These are phyloP conservation scores for Elsinoe fawcettii DNA, from an alignment of 2,329 filamentous ascomycete species.

Conservation along the genomic window DNA sequence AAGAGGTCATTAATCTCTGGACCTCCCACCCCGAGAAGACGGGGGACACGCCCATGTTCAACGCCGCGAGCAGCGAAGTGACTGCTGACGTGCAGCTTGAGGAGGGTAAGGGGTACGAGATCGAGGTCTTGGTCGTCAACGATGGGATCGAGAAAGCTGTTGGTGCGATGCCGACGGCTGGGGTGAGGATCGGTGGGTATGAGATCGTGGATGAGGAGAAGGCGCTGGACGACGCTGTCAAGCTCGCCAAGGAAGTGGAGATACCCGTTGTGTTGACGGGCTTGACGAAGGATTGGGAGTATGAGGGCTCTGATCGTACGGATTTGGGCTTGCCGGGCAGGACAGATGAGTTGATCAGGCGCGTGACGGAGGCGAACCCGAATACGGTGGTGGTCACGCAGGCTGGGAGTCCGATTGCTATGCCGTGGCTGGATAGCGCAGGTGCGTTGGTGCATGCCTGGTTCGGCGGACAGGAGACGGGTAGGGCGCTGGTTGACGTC, in stretches of 20 bases:
- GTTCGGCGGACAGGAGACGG: constrained; percentile 83
- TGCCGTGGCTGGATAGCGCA: constrained; percentile 61
- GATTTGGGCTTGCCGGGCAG: constrained; percentile 53
- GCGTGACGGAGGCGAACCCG: constrained; percentile 58
- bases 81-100: constrained; percentile 51
- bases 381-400: constrained; percentile 68
- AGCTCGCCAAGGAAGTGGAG: constrained; percentile 60
- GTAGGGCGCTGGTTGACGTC: constrained; percentile 71
- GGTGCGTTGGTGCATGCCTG: constrained; percentile 65
- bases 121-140: constrained; percentile 53
- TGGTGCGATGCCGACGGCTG: constrained; percentile 39
- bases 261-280: constrained; percentile 73
- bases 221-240: constrained; percentile 58
- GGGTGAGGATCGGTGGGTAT: constrained; percentile 53
- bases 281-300: constrained; percentile 70
- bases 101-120: constrained; percentile 52
- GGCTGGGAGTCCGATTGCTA: constrained; percentile 64
- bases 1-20: constrained; percentile 57
- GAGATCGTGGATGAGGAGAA: constrained; percentile 51
- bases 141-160: constrained; percentile 59
- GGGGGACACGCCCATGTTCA: constrained; percentile 12
- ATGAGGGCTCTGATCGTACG: constrained; percentile 59
- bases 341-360: constrained; percentile 58
- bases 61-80: constrained; percentile 41
- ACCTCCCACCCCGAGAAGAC: constrained; percentile 39